Evolutionary conservation across 345 rosid species (phyloP).

Genomic region (Citrus sinensis): DNA sequence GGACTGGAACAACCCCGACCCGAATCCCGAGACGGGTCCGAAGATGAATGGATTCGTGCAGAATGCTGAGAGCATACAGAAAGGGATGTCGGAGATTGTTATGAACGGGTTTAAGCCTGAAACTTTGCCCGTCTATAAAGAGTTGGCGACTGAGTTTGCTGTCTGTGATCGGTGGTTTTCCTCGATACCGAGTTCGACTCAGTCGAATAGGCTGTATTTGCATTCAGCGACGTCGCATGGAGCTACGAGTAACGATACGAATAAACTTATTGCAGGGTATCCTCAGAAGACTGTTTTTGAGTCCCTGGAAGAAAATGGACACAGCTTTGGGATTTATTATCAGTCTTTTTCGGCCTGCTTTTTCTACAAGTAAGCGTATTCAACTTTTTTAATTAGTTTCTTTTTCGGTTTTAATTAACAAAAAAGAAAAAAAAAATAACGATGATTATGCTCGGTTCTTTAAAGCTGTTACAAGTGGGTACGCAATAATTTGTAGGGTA

Average conservation of each 20-base stretch:
- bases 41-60: constrained; percentile 34
- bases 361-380: constrained; percentile 44
- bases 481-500: no score
- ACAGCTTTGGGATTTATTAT: constrained; percentile 56
- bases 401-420: no score
- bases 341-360: constrained; percentile 53
- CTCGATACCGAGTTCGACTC: constrained; percentile 63
- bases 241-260: constrained; percentile 48
- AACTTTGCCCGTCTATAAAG: constrained; percentile 52
- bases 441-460: no score
- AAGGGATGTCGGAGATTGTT: constrained; percentile 30
- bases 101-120: constrained; percentile 78
- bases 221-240: constrained; percentile 79
- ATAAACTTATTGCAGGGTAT: constrained; percentile 46
- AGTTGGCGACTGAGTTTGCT: constrained; percentile 58
- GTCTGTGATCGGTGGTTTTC: constrained; percentile 82
- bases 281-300: constrained; percentile 76
- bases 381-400: not conserved
- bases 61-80: constrained; percentile 28
- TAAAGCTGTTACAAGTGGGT: no score
- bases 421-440: no score
- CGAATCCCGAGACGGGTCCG: constrained; percentile 30
- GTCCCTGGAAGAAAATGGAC: constrained; percentile 58
- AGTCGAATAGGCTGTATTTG: constrained; percentile 60
- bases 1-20: constrained; percentile 36